These are phyloP conservation scores for Prunus davidiana DNA, from an alignment of 306 rosid genomes.

Conservation along the genomic window DNA sequence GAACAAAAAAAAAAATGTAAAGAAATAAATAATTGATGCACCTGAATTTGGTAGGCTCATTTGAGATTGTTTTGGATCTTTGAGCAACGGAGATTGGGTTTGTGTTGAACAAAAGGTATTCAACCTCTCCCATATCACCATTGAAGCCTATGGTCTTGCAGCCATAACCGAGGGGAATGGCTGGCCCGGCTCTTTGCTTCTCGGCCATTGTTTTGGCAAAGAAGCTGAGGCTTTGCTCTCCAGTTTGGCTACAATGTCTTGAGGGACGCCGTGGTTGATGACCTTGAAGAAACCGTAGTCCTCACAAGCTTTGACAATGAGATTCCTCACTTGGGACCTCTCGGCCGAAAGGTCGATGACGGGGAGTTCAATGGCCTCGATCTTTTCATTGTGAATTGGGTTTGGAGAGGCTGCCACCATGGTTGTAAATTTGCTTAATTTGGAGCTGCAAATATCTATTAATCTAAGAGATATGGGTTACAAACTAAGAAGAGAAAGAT, in stretches of 20 bases:
- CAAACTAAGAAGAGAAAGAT: background rate
- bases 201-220: constrained; percentile 38
- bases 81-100: constrained; percentile 44
- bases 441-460: background rate
- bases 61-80: constrained; percentile 38
- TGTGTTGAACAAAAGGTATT: constrained; percentile 52
- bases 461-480: background rate
- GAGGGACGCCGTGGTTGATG: constrained; percentile 53
- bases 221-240: constrained; percentile 56
- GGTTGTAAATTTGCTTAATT: background rate
- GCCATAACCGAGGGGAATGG: constrained; percentile 57
- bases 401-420: constrained; percentile 55
- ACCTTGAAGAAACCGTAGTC: constrained; percentile 72
- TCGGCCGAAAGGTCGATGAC: constrained; percentile 48
- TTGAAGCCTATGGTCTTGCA: constrained; percentile 64
- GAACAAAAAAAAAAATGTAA: background rate
- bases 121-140: constrained; percentile 72
- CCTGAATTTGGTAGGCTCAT: constrained; percentile 57
- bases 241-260: constrained; percentile 27
- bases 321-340: constrained; percentile 29
- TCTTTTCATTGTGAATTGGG: constrained; percentile 30
- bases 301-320: constrained; percentile 62
- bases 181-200: constrained; percentile 47
- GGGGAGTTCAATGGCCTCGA: constrained; percentile 46
- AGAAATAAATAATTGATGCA: constrained; percentile 15